Evolutionary conservation across 2,329 filamentous ascomycete species (phyloP).

Genomic region (Fusarium foetens): DNA sequence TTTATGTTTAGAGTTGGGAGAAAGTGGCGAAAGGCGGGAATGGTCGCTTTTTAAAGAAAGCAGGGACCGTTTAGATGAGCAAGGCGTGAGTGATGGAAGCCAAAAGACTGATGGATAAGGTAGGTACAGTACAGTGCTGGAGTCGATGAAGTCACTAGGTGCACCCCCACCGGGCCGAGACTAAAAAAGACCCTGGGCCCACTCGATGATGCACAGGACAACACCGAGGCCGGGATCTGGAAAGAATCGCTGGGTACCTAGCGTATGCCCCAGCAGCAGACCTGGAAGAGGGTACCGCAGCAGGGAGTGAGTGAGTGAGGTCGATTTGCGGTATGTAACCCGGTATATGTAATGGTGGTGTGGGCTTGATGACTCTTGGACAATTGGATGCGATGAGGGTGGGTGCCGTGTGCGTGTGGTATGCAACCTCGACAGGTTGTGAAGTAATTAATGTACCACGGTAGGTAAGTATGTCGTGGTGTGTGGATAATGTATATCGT

Average conservation of each 20-base stretch:
- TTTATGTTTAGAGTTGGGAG: conserved; percentile 39
- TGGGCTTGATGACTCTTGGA: conserved; percentile 12
- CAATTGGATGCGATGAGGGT: conserved; percentile 1
- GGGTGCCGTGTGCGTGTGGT: background rate
- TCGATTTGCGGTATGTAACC: conserved; percentile 30
- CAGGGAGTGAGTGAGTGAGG: conserved; percentile 8
- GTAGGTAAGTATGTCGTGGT: background rate
- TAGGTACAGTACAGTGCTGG: conserved; percentile 10
- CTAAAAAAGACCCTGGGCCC: conserved; percentile 25
- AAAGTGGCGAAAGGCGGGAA: conserved; percentile 43
- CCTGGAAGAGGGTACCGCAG: conserved; percentile 23
- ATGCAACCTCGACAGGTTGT: conserved; percentile 2
- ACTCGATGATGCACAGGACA: conserved; percentile 36
- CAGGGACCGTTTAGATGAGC: conserved; percentile 26
- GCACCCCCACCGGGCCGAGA: conserved; percentile 14
- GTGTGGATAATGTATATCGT: conserved; percentile 13
- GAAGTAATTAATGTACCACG: background rate
- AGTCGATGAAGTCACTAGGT: background rate
- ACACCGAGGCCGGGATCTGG: conserved; percentile 14
- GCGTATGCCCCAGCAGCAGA: conserved; percentile 7
- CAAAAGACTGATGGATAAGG: conserved; percentile 35
- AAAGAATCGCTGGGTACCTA: conserved; percentile 8
- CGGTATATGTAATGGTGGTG: conserved; percentile 22
- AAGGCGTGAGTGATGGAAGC: conserved; percentile 27
- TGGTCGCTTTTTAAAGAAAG: conserved; percentile 41